Conservation (phyloP, 495 filamentous ascomycete genomes). For the Lasiosphaeria miniovina region DNA sequence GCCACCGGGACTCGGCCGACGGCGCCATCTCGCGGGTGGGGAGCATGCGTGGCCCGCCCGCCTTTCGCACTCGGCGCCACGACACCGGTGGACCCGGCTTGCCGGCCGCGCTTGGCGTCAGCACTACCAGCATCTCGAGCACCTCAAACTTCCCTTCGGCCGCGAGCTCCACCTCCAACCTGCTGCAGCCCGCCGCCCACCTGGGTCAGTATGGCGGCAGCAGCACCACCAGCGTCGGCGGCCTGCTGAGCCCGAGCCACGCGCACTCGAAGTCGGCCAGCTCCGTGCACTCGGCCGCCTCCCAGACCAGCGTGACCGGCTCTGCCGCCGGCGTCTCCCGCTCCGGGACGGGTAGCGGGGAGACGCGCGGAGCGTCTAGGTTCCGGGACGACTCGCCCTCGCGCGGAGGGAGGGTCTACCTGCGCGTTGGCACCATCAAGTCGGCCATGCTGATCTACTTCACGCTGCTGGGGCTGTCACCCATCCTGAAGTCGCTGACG, state of each 20-base stretch:
- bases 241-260: conserved; percentile 24
- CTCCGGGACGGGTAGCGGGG: neutral
- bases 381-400: conserved; percentile 8
- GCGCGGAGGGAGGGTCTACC: conserved; percentile 29
- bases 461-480: conserved; percentile 82
- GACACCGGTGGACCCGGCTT: conserved; percentile 24
- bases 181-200: conserved; percentile 17
- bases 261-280: conserved; percentile 32
- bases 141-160: conserved; percentile 33
- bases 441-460: conserved; percentile 93
- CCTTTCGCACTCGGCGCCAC: conserved; percentile 22
- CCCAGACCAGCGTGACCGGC: conserved; percentile 30
- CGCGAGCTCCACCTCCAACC: conserved; percentile 40
- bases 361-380: conserved; percentile 3
- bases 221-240: conserved; percentile 11
- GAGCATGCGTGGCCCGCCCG: conserved; percentile 15
- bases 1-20: conserved; percentile 43
- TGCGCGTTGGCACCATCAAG: conserved; percentile 58
- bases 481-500: conserved; percentile 91
- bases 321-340: neutral
- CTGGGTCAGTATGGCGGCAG: conserved; percentile 13
- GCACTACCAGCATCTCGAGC: conserved; percentile 29
- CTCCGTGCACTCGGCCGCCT: conserved; percentile 36
- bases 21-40: conserved; percentile 14
- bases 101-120: conserved; percentile 16